Conservation (phyloP, 768 basidiomycete genomes). For the Lactifluus subvellereus region DNA sequence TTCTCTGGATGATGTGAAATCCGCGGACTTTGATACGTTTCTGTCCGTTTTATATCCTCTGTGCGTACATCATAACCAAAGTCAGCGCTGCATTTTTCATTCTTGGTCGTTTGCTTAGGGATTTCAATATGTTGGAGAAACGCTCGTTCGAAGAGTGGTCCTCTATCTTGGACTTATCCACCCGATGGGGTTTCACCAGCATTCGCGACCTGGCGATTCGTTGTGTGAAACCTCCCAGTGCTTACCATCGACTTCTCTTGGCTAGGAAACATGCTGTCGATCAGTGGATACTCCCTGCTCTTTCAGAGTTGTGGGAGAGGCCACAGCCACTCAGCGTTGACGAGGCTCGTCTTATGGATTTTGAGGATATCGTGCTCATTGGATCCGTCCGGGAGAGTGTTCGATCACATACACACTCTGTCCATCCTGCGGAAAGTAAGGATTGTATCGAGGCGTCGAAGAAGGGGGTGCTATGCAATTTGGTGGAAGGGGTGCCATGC, state of each 20-base stretch:
- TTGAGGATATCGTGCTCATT: conserved; percentile 16
- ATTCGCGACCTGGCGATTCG: conserved; percentile 16
- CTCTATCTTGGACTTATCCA: conserved; percentile 18
- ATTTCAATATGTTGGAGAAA: conserved; percentile 7
- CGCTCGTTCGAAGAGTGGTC: conserved; percentile 17
- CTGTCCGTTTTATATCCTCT: conserved; percentile 18
- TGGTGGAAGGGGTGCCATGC: too few species aligned
- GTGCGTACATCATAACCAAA: conserved; percentile 3
- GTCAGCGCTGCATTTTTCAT: neutral
- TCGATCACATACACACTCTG: neutral
- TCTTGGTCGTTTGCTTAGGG: neutral
- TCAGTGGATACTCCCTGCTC: conserved; percentile 10
- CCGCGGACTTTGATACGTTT: conserved; percentile 15
- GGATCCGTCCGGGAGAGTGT: conserved; percentile 10
- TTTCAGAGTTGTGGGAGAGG: conserved; percentile 10
- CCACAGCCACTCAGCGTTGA: conserved; percentile 11
- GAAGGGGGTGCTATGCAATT: neutral
- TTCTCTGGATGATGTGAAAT: conserved; percentile 7
- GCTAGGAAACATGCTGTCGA: conserved; percentile 8
- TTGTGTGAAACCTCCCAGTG: neutral
- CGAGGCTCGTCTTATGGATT: conserved; percentile 12
- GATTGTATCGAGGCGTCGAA: conserved; percentile 1
- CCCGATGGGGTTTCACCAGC: conserved; percentile 17
- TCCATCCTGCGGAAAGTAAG: neutral
- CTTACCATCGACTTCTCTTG: conserved; percentile 1